Conservation (phyloP, 2,329 filamentous ascomycete species). For the Aspergillus sp. region DNA sequence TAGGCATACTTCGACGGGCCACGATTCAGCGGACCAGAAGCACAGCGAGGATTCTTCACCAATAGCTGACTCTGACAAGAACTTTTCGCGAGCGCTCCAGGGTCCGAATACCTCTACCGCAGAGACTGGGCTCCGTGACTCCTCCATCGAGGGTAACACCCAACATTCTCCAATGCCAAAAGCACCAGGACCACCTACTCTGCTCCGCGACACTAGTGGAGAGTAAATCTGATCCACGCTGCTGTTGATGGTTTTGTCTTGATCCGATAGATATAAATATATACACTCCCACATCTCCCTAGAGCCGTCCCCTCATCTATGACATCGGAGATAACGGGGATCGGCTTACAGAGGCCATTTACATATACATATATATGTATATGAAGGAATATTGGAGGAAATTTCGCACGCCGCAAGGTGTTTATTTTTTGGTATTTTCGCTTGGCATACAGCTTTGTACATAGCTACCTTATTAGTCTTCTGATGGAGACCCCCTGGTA, state of each 20-base stretch:
- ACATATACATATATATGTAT: too few relatives aligned
- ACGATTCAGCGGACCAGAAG: constrained; percentile 1
- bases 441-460: constrained; percentile 4
- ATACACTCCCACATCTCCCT: too few relatives aligned
- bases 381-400: too few relatives aligned
- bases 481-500: background rate
- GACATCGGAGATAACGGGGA: background rate
- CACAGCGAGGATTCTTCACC: constrained; percentile 2
- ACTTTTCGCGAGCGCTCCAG: constrained; percentile 1
- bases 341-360: background rate
- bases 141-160: constrained; percentile 14
- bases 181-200: background rate
- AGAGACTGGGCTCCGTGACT: constrained; percentile 10
- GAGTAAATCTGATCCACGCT: background rate
- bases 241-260: background rate
- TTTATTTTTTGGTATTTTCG: background rate
- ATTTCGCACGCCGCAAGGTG: background rate
- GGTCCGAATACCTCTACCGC: constrained; percentile 7
- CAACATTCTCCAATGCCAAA: constrained; percentile 5
- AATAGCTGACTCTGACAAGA: background rate
- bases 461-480: background rate
- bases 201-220: background rate
- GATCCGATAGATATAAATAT: too few relatives aligned
- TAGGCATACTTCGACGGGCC: background rate
- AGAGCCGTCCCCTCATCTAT: background rate